These are phyloP conservation scores for Nigrograna mackinnonii DNA, from an alignment of 2,329 filamentous ascomycete genomes.

Conservation along the genomic window DNA sequence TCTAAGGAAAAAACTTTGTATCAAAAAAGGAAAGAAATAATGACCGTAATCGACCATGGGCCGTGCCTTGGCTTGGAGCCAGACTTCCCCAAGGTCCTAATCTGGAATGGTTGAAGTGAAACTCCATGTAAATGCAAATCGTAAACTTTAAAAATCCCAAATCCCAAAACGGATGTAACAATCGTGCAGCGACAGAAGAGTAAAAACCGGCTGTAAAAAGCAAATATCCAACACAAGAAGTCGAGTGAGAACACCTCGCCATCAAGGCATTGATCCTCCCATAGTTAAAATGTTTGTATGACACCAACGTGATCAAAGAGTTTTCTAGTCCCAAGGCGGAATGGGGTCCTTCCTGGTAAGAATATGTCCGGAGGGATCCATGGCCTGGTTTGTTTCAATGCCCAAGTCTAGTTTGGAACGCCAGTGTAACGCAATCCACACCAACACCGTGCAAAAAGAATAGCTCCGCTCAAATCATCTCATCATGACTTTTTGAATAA, in stretches of 20 bases:
- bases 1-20: too few species aligned
- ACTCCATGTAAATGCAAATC: constrained; percentile 21
- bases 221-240: constrained; percentile 4
- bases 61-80: constrained; percentile 14
- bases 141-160: constrained; percentile 6
- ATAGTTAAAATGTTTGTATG: constrained; percentile 35
- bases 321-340: constrained; percentile 8
- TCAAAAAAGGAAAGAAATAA: constrained; percentile 23
- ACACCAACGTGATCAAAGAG: constrained; percentile 12
- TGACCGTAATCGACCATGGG: constrained; percentile 25
- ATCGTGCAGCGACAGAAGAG: constrained; percentile 11
- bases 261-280: constrained; percentile 31
- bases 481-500: constrained; percentile 39
- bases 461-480: constrained; percentile 34
- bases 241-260: constrained; percentile 17
- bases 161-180: constrained; percentile 8
- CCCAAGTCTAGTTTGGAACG: constrained; percentile 37
- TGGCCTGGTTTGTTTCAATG: constrained; percentile 6
- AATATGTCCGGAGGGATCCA: constrained; percentile 1
- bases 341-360: constrained; percentile 3
- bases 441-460: constrained; percentile 31
- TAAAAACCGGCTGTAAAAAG: constrained; percentile 1
- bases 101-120: constrained; percentile 2
- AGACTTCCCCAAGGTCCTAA: constrained; percentile 16
- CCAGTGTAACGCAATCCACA: constrained; percentile 17